These are phyloP conservation scores for Aspergillus wentii DNA, from an alignment of 495 filamentous ascomycete genomes.

Conservation along the genomic window DNA sequence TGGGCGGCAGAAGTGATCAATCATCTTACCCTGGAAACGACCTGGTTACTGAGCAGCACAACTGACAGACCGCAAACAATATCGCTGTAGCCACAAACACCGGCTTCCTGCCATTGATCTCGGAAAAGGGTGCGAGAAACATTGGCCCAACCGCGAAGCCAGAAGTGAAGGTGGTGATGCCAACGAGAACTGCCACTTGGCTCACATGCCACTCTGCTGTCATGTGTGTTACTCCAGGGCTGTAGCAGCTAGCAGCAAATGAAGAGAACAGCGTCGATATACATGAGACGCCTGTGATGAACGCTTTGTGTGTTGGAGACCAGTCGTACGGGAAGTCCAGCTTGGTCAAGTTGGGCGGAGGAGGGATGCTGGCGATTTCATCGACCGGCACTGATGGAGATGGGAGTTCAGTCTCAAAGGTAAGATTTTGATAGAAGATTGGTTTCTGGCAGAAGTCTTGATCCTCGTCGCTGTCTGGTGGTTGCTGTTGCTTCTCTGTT, in stretches of 20 bases:
- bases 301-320: neutral
- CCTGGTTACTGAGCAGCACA: conserved; percentile 56
- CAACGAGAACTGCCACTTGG: conserved; percentile 50
- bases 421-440: too few species aligned
- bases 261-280: conserved; percentile 62
- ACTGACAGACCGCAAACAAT: conserved; percentile 55
- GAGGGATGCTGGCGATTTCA: too few species aligned
- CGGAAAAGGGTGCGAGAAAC: conserved; percentile 74
- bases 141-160: conserved; percentile 75
- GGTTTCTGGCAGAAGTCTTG: too few species aligned
- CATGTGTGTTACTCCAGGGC: conserved; percentile 53
- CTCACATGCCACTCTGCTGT: conserved; percentile 48
- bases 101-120: conserved; percentile 66
- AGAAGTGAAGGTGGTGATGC: conserved; percentile 66
- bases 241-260: conserved; percentile 69
- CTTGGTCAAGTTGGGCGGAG: neutral
- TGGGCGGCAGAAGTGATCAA: neutral
- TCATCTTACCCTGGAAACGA: conserved; percentile 48
- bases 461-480: too few species aligned
- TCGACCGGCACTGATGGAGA: too few species aligned
- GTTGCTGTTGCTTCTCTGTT: too few species aligned
- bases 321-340: neutral
- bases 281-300: conserved; percentile 46
- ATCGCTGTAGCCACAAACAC: conserved; percentile 62
- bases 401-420: too few species aligned